Conservation (phyloP, 1,284 basidiomycete species). For the Trametes pubescens region DNA sequence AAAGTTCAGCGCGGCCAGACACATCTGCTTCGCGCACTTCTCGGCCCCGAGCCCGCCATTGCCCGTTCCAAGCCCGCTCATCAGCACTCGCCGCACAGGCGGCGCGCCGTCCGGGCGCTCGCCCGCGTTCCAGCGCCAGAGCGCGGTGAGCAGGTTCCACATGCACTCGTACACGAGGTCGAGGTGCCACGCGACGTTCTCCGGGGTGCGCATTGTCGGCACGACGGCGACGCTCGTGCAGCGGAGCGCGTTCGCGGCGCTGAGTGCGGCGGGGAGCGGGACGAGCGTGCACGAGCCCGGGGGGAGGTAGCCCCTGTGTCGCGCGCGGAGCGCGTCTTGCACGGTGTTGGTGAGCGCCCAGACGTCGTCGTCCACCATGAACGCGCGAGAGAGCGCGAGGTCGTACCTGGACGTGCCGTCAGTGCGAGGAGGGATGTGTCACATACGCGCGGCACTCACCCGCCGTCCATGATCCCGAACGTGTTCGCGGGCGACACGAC, state of each 20-base stretch:
- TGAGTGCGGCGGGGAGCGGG: constrained; percentile 27
- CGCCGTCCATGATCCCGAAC: constrained; percentile 33
- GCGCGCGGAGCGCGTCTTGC: constrained; percentile 32
- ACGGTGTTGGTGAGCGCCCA: constrained; percentile 35
- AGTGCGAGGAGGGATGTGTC: no score
- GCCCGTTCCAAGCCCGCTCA: constrained; percentile 34
- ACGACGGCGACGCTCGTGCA: constrained; percentile 33
- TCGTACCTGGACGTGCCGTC: constrained; percentile 27
- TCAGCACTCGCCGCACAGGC: constrained; percentile 18
- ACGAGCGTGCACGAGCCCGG: constrained; percentile 38
- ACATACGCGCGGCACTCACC: constrained; percentile 8
- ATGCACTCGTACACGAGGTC: constrained; percentile 42
- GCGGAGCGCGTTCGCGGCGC: constrained; percentile 29
- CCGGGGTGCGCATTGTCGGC: constrained; percentile 39
- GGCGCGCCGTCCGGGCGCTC: constrained; percentile 14
- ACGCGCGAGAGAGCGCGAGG: constrained; percentile 32
- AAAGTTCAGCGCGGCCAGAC: constrained; percentile 24
- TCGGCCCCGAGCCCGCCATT: constrained; percentile 23
- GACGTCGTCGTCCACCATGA: constrained; percentile 29
- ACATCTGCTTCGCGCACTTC: constrained; percentile 33
- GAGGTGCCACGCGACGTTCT: constrained; percentile 34
- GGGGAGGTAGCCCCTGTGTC: constrained; percentile 34
- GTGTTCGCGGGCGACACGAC: constrained; percentile 35
- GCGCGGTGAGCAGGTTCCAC: constrained; percentile 37
- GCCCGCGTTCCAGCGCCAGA: constrained; percentile 35